A percentile compares a stretch with the other conserved stretches of the same genome.
Conservation (phyloP, 768 basidiomycete genomes). For the Filobasidium floriforme region DNA sequence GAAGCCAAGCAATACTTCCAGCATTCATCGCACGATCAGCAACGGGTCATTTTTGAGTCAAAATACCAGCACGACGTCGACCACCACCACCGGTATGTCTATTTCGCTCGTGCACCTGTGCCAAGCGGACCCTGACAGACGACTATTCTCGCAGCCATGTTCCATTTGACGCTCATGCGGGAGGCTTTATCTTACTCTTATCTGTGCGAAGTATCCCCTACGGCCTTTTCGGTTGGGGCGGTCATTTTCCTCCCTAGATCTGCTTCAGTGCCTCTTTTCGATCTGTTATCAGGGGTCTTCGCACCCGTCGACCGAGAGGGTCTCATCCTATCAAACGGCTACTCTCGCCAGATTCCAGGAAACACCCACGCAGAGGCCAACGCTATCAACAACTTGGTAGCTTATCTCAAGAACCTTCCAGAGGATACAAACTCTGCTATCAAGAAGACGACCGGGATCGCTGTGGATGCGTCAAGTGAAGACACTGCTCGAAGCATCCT, state of each 20-base stretch:
- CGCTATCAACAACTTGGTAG: conserved; percentile 64
- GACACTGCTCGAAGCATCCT: conserved; percentile 50
- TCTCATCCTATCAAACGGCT: conserved; percentile 66
- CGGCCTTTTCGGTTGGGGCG: conserved; percentile 43
- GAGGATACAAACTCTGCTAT: neutral
- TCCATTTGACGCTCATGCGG: conserved; percentile 34
- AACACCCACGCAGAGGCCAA: conserved; percentile 98
- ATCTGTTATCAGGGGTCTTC: conserved; percentile 17
- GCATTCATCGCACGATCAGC: neutral
- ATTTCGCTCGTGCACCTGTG: neutral
- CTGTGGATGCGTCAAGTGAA: conserved; percentile 4
- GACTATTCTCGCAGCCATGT: conserved; percentile 12
- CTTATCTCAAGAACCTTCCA: conserved; percentile 42
- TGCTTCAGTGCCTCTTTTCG: conserved; percentile 27
- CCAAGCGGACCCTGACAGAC: neutral
- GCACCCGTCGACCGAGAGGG: conserved; percentile 14
- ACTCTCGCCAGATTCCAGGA: conserved; percentile 77
- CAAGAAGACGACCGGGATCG: neutral
- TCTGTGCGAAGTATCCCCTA: conserved; percentile 33
- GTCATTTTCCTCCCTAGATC: conserved; percentile 36
- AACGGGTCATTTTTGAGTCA: neutral
- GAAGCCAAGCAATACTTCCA: neutral
- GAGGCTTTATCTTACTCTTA: conserved; percentile 36
- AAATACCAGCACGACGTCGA: neutral
- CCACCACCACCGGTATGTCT: neutral